Percentiles rank a stretch among this genome's conserved stretches.
phyloP scores from a whole-genome alignment of 345 rosid species.

The Streptanthus diversifolius region DNA sequence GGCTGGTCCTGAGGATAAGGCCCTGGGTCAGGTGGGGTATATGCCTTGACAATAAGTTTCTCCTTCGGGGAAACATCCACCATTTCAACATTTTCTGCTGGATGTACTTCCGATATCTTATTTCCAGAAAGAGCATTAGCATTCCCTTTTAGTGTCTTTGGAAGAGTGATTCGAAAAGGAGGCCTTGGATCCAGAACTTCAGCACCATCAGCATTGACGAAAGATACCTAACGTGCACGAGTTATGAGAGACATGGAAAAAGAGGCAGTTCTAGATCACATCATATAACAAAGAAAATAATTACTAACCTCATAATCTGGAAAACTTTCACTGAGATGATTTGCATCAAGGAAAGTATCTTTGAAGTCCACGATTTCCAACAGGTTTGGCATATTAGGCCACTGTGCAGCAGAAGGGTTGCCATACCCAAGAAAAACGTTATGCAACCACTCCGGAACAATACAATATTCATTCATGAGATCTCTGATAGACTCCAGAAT shows the following conservation, averaged over 20 bases:
- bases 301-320: constrained; percentile 65
- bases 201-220: constrained; percentile 60
- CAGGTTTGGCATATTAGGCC: constrained; percentile 97
- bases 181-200: constrained; percentile 69
- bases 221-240: constrained; percentile 53
- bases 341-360: constrained; percentile 80
- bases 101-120: constrained; percentile 45
- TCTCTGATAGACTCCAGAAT: constrained; percentile 97
- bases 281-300: constrained; percentile 14
- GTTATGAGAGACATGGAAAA: constrained; percentile 17
- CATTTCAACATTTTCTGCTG: constrained; percentile 46
- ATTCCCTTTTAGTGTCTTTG: constrained; percentile 61
- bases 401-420: constrained; percentile 97
- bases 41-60: constrained; percentile 80
- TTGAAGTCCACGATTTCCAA: constrained; percentile 87
- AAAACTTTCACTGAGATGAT: constrained; percentile 77
- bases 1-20: constrained; percentile 99
- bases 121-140: constrained; percentile 77
- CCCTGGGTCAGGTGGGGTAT: constrained; percentile 92
- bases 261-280: constrained; percentile 18
- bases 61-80: constrained; percentile 53
- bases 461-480: constrained; percentile 98
- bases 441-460: constrained; percentile 98
- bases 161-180: constrained; percentile 78
- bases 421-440: constrained; percentile 96